These are phyloP conservation scores for Rhizopus arrhizus DNA, from an alignment of 371 early-diverging fungal genomes.

Conservation along the genomic window DNA sequence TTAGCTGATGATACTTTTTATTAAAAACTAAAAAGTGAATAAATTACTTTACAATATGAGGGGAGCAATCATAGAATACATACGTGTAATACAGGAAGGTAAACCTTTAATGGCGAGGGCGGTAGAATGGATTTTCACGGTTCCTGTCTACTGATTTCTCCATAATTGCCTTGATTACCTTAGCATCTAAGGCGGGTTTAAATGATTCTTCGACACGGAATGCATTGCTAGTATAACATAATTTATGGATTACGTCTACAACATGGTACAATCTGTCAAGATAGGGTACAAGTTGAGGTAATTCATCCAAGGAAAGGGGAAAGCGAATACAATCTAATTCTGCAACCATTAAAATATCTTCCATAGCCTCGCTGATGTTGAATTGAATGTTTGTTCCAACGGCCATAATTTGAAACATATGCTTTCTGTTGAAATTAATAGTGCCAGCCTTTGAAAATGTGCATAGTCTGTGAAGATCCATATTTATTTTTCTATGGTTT, in stretches of 20 bases:
- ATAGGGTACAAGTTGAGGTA: conserved; percentile 16
- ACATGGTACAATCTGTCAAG: conserved; percentile 11
- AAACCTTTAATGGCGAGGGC: conserved; percentile 7
- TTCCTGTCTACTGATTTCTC: conserved; percentile 14
- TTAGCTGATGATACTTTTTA: conserved; percentile 11
- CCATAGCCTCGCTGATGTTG: conserved; percentile 9
- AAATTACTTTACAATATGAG: no score
- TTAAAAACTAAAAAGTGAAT: no score
- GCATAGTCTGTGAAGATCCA: conserved; percentile 10
- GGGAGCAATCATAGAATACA: no score
- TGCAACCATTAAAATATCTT: conserved; percentile 8
- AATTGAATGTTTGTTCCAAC: conserved; percentile 17
- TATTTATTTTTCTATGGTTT: conserved; percentile 15
- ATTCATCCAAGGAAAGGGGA: conserved; percentile 15
- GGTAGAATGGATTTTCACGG: conserved; percentile 11
- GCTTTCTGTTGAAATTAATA: conserved; percentile 3
- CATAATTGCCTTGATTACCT: conserved; percentile 16
- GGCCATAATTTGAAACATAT: conserved; percentile 15
- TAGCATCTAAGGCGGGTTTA: conserved; percentile 7
- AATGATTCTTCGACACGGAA: conserved; percentile 9
- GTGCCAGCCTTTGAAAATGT: conserved; percentile 15
- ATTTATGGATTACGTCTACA: conserved; percentile 9
- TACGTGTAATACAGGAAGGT: conserved; percentile 14
- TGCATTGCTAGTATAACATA: conserved; percentile 19
- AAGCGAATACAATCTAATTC: conserved; percentile 16